Base-by-base conservation (phyloP, 441 rosid species). In the Pelargonium fulgidum region DNA sequence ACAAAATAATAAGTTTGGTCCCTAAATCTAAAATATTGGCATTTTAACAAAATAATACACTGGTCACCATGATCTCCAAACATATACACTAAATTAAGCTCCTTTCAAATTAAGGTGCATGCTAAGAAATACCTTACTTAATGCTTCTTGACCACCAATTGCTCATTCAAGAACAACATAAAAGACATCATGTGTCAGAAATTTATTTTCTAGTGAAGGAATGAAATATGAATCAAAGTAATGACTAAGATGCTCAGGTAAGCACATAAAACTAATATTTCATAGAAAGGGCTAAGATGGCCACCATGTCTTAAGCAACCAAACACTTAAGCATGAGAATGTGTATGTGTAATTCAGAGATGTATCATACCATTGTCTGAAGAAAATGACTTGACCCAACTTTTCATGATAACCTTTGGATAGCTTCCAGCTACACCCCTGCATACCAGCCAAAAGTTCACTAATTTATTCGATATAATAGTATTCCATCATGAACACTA, bases 371-470 rank as follows among this genome's bases (percentile, higher is more conserved):
- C 93, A 77, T 80, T 79, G 62, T 87, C 90, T 20, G 97, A 86
- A 70, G 97, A 91, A 81, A 86, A 91, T 64, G 81, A 73, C 73
- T 87, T 78, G 77, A 68, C 78, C 85, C 86, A 86, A 61, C 67
- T 76, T 73, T 81, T 84, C 77, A 82, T 76, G 78, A 82, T 29
- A 65, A 78, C 62, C 64, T 69, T 76, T 41, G 69, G 85, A 75
- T 73, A 75, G 73, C 65, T 78, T 68, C 74, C 19, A 73, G 73
- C 65, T 64, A 67, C 70, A 64, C 70, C 77, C 73, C 87, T 86
- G 82, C 66, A 66, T 48, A 76, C 19, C 63, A 72, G 17, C 39
- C 39, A 33, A 4, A 5, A 33, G 39, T 33, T 33, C 39, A 33
- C 5, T 33, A 33, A 33, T 33, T 7, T 33, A 33, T 33, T 33